Conservation (phyloP, 768 basidiomycete species). For the Hemileccinum impolitum region DNA sequence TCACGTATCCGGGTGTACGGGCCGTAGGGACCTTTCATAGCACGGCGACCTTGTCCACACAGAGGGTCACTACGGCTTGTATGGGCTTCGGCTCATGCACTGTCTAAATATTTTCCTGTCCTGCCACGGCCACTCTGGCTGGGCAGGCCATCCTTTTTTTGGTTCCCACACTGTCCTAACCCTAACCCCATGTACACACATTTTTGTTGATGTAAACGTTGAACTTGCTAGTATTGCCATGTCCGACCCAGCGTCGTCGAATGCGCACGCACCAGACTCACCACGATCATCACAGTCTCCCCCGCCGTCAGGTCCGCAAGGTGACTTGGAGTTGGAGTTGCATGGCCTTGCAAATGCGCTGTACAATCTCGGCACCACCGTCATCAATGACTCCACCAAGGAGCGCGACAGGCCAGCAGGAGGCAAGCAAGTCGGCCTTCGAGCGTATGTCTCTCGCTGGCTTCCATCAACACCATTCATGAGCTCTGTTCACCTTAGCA, state of each 20-base stretch:
- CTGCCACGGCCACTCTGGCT: slow-evolving; percentile 52
- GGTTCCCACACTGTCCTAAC: slow-evolving; percentile 16
- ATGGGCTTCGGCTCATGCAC: slow-evolving; percentile 70
- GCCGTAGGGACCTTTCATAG: slow-evolving; percentile 50
- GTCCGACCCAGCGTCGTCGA: background rate
- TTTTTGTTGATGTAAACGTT: slow-evolving; percentile 4
- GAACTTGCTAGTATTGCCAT: background rate
- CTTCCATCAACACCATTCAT: background rate
- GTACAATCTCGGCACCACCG: slow-evolving; percentile 80
- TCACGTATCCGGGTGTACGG: slow-evolving; percentile 56
- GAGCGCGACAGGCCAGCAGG: slow-evolving; percentile 69
- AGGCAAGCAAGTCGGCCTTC: slow-evolving; percentile 72
- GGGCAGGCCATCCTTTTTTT: slow-evolving; percentile 28
- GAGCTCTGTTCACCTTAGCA: slow-evolving; percentile 38
- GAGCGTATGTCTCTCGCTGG: slow-evolving; percentile 50
- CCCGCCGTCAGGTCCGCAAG: slow-evolving; percentile 62
- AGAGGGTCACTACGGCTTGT: slow-evolving; percentile 45
- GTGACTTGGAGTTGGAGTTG: slow-evolving; percentile 73
- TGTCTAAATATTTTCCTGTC: slow-evolving; percentile 80
- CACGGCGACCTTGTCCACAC: slow-evolving; percentile 55
- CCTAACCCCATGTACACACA: slow-evolving; percentile 29
- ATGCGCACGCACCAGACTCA: slow-evolving; percentile 38
- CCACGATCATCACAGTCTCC: slow-evolving; percentile 75
- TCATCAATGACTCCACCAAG: slow-evolving; percentile 79
- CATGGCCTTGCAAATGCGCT: slow-evolving; percentile 73